Evolutionary conservation across 345 rosid species (phyloP).

Genomic region (Sonneratia alba): DNA sequence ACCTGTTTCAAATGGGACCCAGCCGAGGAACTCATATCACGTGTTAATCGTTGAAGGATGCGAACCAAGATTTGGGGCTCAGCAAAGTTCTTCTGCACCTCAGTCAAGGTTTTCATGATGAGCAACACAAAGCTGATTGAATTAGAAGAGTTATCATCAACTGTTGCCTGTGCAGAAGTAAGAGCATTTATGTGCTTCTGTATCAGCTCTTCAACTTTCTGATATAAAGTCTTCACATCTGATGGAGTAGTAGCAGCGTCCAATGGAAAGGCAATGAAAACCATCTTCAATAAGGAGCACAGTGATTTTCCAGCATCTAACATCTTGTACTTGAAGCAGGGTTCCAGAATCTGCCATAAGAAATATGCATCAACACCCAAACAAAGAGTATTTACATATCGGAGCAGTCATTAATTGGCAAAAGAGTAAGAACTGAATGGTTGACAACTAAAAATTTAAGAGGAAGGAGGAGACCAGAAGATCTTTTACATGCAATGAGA

Average conservation of each 20-base stretch:
- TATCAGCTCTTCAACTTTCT: constrained; percentile 82
- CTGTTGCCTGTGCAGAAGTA: constrained; percentile 57
- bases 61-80: constrained; percentile 72
- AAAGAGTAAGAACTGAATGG: background rate
- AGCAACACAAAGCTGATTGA: constrained; percentile 86
- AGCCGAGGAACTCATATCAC: constrained; percentile 81
- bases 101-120: constrained; percentile 83
- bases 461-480: no score
- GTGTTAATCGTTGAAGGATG: constrained; percentile 81
- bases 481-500: no score
- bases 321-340: constrained; percentile 91
- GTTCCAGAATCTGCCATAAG: constrained; percentile 74
- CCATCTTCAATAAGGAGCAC: constrained; percentile 92
- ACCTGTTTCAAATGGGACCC: constrained; percentile 88
- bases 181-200: constrained; percentile 68
- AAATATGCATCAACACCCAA: constrained; percentile 6
- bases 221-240: constrained; percentile 71
- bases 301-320: constrained; percentile 91
- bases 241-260: constrained; percentile 56
- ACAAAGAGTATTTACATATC: background rate
- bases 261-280: constrained; percentile 75
- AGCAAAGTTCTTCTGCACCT: constrained; percentile 64
- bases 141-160: constrained; percentile 68
- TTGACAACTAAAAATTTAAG: background rate
- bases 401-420: background rate